Base-by-base conservation (phyloP, 129 eudicot genomes). In the Logfia minima region DNA sequence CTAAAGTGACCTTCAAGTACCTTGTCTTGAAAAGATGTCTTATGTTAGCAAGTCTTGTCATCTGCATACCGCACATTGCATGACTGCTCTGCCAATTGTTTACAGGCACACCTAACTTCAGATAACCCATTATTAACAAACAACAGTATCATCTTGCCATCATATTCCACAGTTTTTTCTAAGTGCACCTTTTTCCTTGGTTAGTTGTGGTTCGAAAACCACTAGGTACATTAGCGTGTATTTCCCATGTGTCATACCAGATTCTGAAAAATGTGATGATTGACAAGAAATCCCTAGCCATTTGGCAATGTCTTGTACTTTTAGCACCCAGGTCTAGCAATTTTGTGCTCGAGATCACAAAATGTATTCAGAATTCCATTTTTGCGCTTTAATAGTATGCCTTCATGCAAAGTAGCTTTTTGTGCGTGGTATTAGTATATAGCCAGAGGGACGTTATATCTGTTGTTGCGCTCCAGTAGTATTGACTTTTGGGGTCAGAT, bases 231-330 rank as follows among this genome's bases (percentile, higher is more conserved):
- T 43, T 41, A 5, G 8, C 11, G n/a, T 23, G 60, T 13, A 22
- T 22, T 22, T 70, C 23, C 35, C 13, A 21, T 23, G 60, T 43
- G 60, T 23, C 74, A 13, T 6, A 70, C 60, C 13, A 70, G 48
- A 70, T 41, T 43, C 13, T 32, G 11, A 14, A 70, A 22, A 22
- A 14, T 11, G 17, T 11, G 16, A 6, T 29, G 32, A 23, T 41
- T 5, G 35, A 70, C 14, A 8, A 70, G 53, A 68, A 68, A 18
- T 22, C 21, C n/a, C 60, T 43, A 43, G 60, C 60, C 59, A 23
- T 43, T 9, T 70, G 32, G 60, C 74, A 56, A 56, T 56, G 62
- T 56, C 62, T 18, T 56, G 62, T 55, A 56, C 62, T 18, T 56
- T 19, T 11, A 18, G 24, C 6, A 18, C 24, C 59, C 21, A 6